Base-by-base conservation (phyloP, 345 rosid genomes). In the Eutrema japonicum region DNA sequence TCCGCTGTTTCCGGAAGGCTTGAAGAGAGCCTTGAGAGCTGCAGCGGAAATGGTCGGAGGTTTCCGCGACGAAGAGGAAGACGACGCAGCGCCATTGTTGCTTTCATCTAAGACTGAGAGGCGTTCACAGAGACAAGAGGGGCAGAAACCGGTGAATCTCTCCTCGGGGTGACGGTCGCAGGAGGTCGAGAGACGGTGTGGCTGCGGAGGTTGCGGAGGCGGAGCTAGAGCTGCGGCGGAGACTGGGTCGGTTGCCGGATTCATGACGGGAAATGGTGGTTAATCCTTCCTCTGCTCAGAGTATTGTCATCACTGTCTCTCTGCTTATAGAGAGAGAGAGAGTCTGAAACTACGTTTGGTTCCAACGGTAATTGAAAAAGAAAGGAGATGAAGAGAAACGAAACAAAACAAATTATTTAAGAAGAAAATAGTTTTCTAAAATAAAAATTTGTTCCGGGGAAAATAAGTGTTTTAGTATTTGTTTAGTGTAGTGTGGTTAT, bases 71-170 rank as follows among this genome's bases (percentile, higher is more conserved):
- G 76, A 53, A 33, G 77, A 57, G 14, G 74, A 66, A 49, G 96
- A 75, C 3, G 97, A 74, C 4, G 82, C 41, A 7, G 53, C 74
- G 6, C 73, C 57, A 29, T 85, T 69, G 78, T 87, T 79, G 68
- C 57, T 73, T 48, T 78, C 92, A 46, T 96, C 95, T 81, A 96
- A 80, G 33, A 83, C 84, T 37, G 93, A 80, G 70, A 96, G 99
- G 30, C 99, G 99, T 73, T 96, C 99, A 86, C 92, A 96, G 85
- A 96, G 98, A 83, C 98, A 96, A 72, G 88, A 83, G 49, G 99
- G 98, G 73, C 99, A 96, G 67, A 96, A 96, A 53, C 97, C 93
- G 55, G 97, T 89, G 82, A 89, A 96, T 1, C 82, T 72, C 79
- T 92, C 97, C 27, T 92, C 95, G 0, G 98, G 99, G 57, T 92